Conservation (phyloP, 2,329 filamentous ascomycete species). For the Coniochaeta ligniaria region DNA sequence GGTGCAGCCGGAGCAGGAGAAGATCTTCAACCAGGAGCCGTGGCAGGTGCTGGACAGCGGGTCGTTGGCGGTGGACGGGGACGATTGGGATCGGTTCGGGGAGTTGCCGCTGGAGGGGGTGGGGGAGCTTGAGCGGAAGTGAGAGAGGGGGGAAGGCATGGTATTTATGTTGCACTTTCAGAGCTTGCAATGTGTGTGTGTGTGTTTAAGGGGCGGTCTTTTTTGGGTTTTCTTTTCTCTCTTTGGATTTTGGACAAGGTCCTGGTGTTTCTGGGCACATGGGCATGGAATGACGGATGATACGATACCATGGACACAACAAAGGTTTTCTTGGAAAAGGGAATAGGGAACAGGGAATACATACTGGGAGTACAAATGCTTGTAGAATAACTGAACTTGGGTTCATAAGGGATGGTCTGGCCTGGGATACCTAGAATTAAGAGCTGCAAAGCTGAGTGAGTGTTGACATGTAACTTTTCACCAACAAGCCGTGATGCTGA, state of each 20-base stretch:
- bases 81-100: not conserved
- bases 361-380: not conserved
- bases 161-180: not conserved
- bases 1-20: not conserved
- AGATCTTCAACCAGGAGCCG: not conserved
- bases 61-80: not conserved
- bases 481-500: not conserved
- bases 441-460: not conserved
- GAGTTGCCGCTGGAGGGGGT: not conserved
- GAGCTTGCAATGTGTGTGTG: not conserved
- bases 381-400: not conserved
- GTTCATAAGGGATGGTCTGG: not conserved
- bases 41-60: not conserved
- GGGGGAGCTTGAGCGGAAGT: not conserved
- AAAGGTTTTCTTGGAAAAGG: not conserved
- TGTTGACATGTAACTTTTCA: not conserved
- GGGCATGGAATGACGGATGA: not conserved
- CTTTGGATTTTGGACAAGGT: not conserved
- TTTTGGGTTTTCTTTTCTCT: not conserved
- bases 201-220: not conserved
- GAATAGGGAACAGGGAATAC: not conserved
- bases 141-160: not conserved
- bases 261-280: not conserved
- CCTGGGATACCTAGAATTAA: not conserved
- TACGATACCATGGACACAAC: not conserved